These are phyloP conservation scores for Saccharomycopsis hybrid DNA, from an alignment of 1,139 yeast genomes.

Conservation along the genomic window DNA sequence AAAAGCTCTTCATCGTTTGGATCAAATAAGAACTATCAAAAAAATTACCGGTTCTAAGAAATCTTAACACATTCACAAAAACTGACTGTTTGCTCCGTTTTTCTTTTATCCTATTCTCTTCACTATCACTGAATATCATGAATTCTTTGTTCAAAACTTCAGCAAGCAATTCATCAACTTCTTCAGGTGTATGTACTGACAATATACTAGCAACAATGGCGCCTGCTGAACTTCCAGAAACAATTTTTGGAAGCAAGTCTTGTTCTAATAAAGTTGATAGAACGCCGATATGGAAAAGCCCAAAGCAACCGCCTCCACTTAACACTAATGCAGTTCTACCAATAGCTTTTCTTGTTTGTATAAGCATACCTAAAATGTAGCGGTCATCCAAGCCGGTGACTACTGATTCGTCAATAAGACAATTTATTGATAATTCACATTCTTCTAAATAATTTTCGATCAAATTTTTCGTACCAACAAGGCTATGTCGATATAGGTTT, in stretches of 20 bases:
- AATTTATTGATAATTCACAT: conserved; percentile 58
- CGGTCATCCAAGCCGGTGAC: conserved; percentile 56
- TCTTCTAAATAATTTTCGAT: conserved; percentile 81
- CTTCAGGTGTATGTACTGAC: conserved; percentile 75
- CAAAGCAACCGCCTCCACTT: conserved; percentile 95
- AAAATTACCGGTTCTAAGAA: conserved; percentile 79
- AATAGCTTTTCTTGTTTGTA: conserved; percentile 83
- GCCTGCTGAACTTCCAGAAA: conserved; percentile 97
- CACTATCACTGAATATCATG: conserved; percentile 54
- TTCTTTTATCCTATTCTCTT: conserved; percentile 38
- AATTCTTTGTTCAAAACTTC: conserved; percentile 53
- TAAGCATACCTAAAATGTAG: conserved; percentile 66
- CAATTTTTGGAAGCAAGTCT: conserved; percentile 73
- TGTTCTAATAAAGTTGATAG: conserved; percentile 69
- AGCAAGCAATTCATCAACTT: conserved; percentile 50
- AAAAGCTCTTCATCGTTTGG: conserved; percentile 64
- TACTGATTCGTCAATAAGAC: conserved; percentile 24
- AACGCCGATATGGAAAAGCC: conserved; percentile 89
- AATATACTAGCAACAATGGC: conserved; percentile 87
- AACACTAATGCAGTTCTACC: conserved; percentile 91
- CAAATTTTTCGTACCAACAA: conserved; percentile 77
- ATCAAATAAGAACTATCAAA: conserved; percentile 72
- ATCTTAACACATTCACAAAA: conserved; percentile 31
- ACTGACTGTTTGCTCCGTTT: conserved; percentile 28
- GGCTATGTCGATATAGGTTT: conserved; percentile 67